Evolutionary conservation across 1,139 yeast genomes (phyloP).

Genomic region (Schizosaccharomyces versatilis): DNA sequence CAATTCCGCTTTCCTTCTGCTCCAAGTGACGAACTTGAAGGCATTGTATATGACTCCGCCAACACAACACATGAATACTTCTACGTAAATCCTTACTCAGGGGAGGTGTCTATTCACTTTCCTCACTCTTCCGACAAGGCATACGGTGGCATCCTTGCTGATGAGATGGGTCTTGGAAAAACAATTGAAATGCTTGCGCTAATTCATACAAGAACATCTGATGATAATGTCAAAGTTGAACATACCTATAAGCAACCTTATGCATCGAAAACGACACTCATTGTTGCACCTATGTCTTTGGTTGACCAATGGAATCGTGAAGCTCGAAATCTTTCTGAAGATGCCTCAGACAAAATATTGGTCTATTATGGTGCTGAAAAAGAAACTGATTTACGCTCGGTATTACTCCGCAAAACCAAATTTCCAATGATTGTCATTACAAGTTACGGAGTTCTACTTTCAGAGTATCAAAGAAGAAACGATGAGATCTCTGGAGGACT

Average conservation of each 20-base stretch:
- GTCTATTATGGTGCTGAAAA: conserved; percentile 54
- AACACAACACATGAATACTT: conserved; percentile 21
- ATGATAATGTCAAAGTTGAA: conserved; percentile 1
- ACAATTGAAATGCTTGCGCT: conserved; percentile 67
- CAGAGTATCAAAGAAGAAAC: conserved; percentile 24
- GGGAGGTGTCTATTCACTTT: conserved; percentile 47
- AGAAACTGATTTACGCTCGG: conserved; percentile 23
- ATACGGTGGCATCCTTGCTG: conserved; percentile 78
- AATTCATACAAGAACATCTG: conserved; percentile 23
- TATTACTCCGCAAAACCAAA: conserved; percentile 16
- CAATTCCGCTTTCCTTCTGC: conserved; percentile 34
- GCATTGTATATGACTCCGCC: neutral
- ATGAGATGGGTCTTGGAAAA: conserved; percentile 92
- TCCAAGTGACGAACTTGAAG: neutral
- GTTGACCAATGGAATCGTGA: conserved; percentile 82
- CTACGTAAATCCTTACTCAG: conserved; percentile 65
- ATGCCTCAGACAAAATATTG: conserved; percentile 15
- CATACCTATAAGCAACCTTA: neutral
- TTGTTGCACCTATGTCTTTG: conserved; percentile 80
- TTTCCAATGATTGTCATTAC: conserved; percentile 58
- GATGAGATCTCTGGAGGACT: conserved; percentile 26
- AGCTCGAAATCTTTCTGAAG: conserved; percentile 29
- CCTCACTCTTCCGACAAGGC: conserved; percentile 32
- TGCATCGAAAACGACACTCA: conserved; percentile 35
- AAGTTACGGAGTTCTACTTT: conserved; percentile 69